Evolutionary conservation across 139 green algal genomes (phyloP).

Genomic region (Chlorella sp.): DNA sequence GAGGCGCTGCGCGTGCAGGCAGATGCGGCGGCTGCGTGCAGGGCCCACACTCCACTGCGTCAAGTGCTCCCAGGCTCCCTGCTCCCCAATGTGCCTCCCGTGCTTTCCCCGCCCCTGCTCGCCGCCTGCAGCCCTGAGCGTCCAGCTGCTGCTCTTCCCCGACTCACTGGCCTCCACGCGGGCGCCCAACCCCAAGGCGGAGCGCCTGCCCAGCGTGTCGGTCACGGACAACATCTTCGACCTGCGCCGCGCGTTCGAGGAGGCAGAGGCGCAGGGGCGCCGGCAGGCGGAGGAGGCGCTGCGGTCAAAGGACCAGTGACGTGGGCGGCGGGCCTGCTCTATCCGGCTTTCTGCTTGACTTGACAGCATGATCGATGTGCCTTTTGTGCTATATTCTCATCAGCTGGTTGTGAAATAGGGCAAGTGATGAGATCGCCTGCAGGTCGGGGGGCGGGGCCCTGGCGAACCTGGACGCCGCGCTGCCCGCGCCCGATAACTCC

Average conservation of each 20-base stretch:
- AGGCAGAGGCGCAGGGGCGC: conserved; percentile 33
- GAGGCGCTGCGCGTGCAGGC: background rate
- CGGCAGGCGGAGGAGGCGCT: conserved; percentile 16
- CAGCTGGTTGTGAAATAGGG: too few relatives aligned
- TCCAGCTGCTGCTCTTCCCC: conserved; percentile 31
- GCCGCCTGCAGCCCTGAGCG: background rate
- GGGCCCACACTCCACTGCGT: background rate
- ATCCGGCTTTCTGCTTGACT: too few relatives aligned
- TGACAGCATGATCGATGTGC: too few relatives aligned
- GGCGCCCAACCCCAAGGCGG: background rate
- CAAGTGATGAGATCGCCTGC: too few relatives aligned
- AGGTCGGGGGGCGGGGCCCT: too few relatives aligned
- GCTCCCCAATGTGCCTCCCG: background rate
- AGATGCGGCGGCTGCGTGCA: background rate
- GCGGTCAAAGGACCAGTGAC: too few relatives aligned
- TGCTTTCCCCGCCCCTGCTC: background rate
- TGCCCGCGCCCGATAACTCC: too few relatives aligned
- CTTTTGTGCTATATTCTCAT: too few relatives aligned
- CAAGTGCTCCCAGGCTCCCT: background rate
- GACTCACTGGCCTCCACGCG: background rate
- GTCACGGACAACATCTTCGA: conserved; percentile 30
- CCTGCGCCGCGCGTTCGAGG: conserved; percentile 36
- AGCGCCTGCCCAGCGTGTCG: conserved; percentile 18
- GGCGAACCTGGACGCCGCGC: too few relatives aligned
- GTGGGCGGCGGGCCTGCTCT: too few relatives aligned